These are phyloP conservation scores for Saitozyma sp. DNA, from an alignment of 768 basidiomycete species.

Conservation along the genomic window DNA sequence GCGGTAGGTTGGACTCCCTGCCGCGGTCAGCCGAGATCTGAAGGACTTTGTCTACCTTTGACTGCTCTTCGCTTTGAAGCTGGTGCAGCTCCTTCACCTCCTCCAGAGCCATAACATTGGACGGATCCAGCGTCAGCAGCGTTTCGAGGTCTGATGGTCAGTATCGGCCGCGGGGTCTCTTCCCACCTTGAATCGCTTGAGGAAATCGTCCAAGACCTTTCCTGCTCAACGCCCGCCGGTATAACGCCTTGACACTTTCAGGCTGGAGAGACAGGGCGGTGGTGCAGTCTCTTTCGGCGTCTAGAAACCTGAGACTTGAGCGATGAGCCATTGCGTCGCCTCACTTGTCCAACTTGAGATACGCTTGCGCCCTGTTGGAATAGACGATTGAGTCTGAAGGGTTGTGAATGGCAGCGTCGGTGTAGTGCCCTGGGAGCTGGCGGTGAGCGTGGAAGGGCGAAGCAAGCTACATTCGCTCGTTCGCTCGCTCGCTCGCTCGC, in stretches of 20 bases:
- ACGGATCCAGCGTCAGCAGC: constrained; percentile 64
- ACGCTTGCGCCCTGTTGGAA: constrained; percentile 85
- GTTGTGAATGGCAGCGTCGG: constrained; percentile 73
- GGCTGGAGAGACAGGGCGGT: constrained; percentile 61
- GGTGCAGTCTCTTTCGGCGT: constrained; percentile 78
- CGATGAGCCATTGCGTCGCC: constrained; percentile 52
- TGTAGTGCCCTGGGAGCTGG: constrained; percentile 64
- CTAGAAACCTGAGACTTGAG: constrained; percentile 62
- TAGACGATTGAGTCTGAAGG: constrained; percentile 71
- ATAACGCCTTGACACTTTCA: constrained; percentile 75
- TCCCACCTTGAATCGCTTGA: constrained; percentile 67
- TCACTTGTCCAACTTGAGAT: constrained; percentile 92
- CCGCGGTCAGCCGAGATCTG: no score
- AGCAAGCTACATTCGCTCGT: neutral
- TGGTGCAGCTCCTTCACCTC: constrained; percentile 62
- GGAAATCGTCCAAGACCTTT: constrained; percentile 59
- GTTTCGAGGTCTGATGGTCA: constrained; percentile 62
- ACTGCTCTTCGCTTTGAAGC: no score
- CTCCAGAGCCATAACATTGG: constrained; percentile 63
- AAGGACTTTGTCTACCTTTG: no score
- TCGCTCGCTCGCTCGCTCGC: neutral
- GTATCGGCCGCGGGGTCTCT: no score
- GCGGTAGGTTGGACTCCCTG: no score
- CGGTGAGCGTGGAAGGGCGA: neutral
- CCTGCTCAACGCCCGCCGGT: constrained; percentile 74